Percentiles rank a stretch among this genome's conserved stretches.
These are phyloP conservation scores for Phyllosticta ampelicida DNA, from an alignment of 2,329 filamentous ascomycete species.

Conservation along the genomic window DNA sequence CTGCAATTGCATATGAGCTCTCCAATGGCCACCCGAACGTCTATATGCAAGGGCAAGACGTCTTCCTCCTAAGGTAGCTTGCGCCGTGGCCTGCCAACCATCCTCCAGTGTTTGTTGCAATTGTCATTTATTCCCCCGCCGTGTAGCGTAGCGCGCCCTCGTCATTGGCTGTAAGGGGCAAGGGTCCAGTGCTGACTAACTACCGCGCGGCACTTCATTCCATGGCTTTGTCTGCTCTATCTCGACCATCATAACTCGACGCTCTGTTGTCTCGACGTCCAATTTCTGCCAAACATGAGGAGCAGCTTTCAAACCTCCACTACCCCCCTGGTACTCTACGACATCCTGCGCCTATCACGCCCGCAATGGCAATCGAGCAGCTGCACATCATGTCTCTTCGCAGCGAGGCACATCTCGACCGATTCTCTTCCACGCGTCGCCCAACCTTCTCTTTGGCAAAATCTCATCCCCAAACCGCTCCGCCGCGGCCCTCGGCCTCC, in stretches of 20 bases:
- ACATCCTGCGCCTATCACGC: neutral
- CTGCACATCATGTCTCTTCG: neutral
- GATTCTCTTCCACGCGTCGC: slow-evolving; percentile 24
- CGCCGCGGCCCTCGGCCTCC: slow-evolving; percentile 3
- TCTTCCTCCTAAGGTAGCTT: too few species aligned
- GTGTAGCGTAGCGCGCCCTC: neutral
- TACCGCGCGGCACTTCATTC: neutral
- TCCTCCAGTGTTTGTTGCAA: too few species aligned
- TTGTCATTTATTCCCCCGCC: too few species aligned
- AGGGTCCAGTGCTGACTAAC: neutral
- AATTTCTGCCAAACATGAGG: neutral
- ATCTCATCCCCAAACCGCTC: slow-evolving; percentile 26
- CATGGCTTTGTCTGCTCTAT: neutral
- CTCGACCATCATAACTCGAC: neutral
- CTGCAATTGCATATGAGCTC: too few species aligned
- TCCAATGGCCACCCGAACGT: too few species aligned
- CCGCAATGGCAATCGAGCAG: neutral
- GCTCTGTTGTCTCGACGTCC: neutral
- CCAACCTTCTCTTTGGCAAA: slow-evolving; percentile 27
- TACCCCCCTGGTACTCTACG: neutral
- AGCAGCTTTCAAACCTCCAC: neutral
- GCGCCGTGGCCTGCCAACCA: too few species aligned
- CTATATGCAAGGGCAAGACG: too few species aligned
- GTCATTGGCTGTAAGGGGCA: neutral
- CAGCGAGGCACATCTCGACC: neutral